A percentile compares a stretch with the other conserved stretches of the same genome.
Conservation (phyloP, 208 protist species). For the Trypanosoma brucei region DNA sequence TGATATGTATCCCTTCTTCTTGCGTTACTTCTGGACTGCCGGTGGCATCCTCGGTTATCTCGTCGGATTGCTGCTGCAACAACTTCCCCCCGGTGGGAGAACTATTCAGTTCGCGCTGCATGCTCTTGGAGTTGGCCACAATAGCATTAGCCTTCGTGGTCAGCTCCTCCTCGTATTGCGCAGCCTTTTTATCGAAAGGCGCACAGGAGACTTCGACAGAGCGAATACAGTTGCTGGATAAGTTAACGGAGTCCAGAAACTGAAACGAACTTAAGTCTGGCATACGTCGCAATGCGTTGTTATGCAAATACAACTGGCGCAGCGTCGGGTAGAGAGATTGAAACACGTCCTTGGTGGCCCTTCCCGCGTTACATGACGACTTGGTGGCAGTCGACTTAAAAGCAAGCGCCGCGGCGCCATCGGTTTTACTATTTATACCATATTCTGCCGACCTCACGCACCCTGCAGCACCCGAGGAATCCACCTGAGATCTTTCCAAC, state of each 20-base stretch:
- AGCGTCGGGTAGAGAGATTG: constrained; percentile 81
- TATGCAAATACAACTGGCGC: constrained; percentile 90
- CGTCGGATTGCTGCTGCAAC: too few species aligned
- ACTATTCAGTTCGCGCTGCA: constrained; percentile 19
- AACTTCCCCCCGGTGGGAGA: background rate
- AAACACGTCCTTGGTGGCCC: constrained; percentile 59
- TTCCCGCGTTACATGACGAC: background rate
- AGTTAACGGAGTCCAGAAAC: constrained; percentile 84
- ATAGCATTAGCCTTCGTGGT: constrained; percentile 12
- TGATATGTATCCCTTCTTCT: constrained; percentile 1
- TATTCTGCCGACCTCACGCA: background rate
- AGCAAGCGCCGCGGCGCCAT: background rate
- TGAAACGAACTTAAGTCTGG: constrained; percentile 81
- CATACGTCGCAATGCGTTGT: constrained; percentile 88
- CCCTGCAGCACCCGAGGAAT: background rate
- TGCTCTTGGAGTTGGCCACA: constrained; percentile 35
- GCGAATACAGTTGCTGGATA: constrained; percentile 87
- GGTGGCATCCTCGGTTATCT: background rate
- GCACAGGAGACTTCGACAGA: constrained; percentile 50
- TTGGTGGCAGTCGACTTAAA: background rate
- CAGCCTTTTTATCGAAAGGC: constrained; percentile 22
- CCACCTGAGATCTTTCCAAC: background rate
- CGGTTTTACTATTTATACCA: background rate
- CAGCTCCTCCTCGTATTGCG: constrained; percentile 11
- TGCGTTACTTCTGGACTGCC: background rate